Evolutionary conservation across 2,329 filamentous ascomycete genomes (phyloP).

Genomic region (Phyllosticta capitalensis): DNA sequence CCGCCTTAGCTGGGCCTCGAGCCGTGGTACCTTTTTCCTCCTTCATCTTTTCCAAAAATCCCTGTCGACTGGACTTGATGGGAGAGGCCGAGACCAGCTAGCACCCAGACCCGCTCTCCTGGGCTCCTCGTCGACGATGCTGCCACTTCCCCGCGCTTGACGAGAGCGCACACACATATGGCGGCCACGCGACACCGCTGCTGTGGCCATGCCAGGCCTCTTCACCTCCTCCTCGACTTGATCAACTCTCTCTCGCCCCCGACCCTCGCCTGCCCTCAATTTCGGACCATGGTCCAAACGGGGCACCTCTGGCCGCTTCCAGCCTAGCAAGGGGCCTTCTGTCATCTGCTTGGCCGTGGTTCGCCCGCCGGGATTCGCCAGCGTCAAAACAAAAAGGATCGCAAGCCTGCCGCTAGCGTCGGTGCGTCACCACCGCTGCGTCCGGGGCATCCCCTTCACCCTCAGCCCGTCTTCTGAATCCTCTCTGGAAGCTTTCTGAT

Average conservation of each 20-base stretch:
- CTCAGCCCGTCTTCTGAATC: background rate
- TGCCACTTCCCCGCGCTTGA: slow-evolving; percentile 6
- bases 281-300: slow-evolving; percentile 7
- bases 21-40: background rate
- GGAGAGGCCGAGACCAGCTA: slow-evolving; percentile 1
- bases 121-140: background rate
- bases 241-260: background rate
- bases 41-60: no score
- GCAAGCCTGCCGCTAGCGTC: background rate
- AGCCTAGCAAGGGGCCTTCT: slow-evolving; percentile 8
- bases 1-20: background rate
- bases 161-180: slow-evolving; percentile 1
- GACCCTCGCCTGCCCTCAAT: slow-evolving; percentile 1
- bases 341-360: slow-evolving; percentile 1
- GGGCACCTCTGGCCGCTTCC: slow-evolving; percentile 1
- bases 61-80: no score
- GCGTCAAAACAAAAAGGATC: background rate
- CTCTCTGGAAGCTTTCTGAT: background rate
- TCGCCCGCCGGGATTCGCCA: background rate
- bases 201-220: slow-evolving; percentile 4
- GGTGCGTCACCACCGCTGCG: background rate
- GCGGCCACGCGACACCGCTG: slow-evolving; percentile 8
- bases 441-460: background rate
- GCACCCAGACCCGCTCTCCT: slow-evolving; percentile 2
- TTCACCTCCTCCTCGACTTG: no score